Percentiles rank a stretch among this genome's conserved stretches.
phyloP scores from a whole-genome alignment of 208 protist species.

The Acanthamoeba sp. region DNA sequence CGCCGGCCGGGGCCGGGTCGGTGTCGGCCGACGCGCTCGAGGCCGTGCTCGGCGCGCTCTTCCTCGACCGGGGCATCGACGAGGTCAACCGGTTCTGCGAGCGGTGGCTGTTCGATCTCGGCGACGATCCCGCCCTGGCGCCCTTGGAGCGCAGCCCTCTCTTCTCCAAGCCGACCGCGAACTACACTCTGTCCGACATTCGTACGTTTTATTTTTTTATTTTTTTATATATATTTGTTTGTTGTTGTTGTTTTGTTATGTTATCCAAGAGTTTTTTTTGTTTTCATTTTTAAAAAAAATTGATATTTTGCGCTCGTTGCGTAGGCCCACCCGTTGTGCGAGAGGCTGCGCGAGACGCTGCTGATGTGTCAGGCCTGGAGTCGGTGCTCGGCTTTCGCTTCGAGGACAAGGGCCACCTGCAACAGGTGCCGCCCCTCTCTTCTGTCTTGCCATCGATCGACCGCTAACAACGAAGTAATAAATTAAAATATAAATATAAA shows the following conservation, averaged over 20 bases:
- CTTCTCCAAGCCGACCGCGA: neutral
- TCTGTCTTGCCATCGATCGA: too few species aligned
- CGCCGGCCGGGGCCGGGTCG: neutral
- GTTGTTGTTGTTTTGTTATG: too few species aligned
- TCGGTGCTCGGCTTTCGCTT: neutral
- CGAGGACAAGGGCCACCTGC: neutral
- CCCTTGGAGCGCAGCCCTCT: neutral
- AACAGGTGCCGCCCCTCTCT: too few species aligned
- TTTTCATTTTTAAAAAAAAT: neutral
- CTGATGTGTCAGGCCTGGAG: neutral
- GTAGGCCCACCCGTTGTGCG: neutral
- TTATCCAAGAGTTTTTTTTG: too few species aligned
- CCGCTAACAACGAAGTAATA: too few species aligned
- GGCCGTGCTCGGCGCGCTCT: slow-evolving; percentile 49
- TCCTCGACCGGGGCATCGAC: slow-evolving; percentile 39
- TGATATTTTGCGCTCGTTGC: too few species aligned
- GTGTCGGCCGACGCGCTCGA: slow-evolving; percentile 25
- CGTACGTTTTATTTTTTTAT: neutral
- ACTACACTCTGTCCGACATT: neutral
- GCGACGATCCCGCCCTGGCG: neutral
- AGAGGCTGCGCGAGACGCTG: neutral
- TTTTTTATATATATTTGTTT: slow-evolving; percentile 28
- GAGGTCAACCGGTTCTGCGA: neutral
- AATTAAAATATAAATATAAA: neutral
- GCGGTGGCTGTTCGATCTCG: neutral